Evolutionary conservation across 108 stramenopile genomes (phyloP).

Genomic region (Nannochloropsis granulata): DNA sequence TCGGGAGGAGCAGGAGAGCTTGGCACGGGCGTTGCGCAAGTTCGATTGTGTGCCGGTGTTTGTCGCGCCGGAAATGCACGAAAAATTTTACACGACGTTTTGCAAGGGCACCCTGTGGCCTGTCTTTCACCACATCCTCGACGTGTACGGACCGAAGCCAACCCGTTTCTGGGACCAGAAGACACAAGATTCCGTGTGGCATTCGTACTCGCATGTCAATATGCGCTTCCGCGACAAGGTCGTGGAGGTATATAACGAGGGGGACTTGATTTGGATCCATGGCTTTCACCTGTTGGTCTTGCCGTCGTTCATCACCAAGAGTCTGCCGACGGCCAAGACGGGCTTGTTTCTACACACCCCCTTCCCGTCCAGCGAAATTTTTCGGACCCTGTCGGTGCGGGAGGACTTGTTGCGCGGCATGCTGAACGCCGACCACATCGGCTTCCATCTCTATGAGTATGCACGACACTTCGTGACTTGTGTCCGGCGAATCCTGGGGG

Average conservation of each 20-base stretch:
- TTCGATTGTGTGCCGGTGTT: constrained; percentile 95
- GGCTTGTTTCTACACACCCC: constrained; percentile 55
- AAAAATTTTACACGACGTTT: constrained; percentile 40
- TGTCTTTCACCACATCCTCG: constrained; percentile 47
- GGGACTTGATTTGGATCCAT: constrained; percentile 53
- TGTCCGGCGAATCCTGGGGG: constrained; percentile 45
- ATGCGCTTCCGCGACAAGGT: constrained; percentile 39
- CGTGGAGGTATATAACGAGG: constrained; percentile 49
- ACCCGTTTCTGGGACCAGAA: constrained; percentile 27
- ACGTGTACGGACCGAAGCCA: constrained; percentile 41
- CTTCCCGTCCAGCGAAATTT: constrained; percentile 53
- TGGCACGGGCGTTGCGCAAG: constrained; percentile 58
- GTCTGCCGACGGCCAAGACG: constrained; percentile 30
- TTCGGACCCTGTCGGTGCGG: constrained; percentile 42
- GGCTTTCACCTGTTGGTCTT: constrained; percentile 49
- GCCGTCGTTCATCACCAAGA: constrained; percentile 42
- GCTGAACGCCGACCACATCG: constrained; percentile 51
- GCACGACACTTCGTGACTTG: constrained; percentile 49
- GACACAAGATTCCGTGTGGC: constrained; percentile 10
- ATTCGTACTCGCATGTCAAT: constrained; percentile 43
- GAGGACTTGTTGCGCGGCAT: constrained; percentile 51
- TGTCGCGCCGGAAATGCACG: constrained; percentile 58
- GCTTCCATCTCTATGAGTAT: constrained; percentile 57
- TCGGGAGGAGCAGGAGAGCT: constrained; percentile 51
- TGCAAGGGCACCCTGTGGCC: constrained; percentile 52